A percentile compares a stretch with the other conserved stretches of the same genome.
These are phyloP conservation scores for Phytophthora sp. DNA, from an alignment of 352 stramenopile species.

Conservation along the genomic window DNA sequence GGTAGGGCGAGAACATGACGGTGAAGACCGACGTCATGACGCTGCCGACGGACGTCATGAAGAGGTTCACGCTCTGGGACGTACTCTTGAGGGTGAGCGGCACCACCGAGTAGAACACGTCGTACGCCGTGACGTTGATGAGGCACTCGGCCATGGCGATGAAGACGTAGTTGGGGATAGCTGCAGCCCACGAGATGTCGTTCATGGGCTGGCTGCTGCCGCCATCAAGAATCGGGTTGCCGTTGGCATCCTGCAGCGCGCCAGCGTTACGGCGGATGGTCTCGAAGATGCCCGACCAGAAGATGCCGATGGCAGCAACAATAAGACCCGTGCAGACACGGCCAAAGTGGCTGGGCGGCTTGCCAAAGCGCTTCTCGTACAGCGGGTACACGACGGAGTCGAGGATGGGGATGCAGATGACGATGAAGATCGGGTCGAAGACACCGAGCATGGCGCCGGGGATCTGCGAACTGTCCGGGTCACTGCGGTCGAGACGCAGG, in stretches of 20 bases:
- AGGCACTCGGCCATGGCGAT: constrained; percentile 60
- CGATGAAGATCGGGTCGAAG: constrained; percentile 51
- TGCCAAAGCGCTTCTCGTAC: constrained; percentile 35
- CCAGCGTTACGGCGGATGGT: constrained; percentile 52
- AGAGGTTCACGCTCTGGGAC: constrained; percentile 61
- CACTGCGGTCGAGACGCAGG: constrained; percentile 42
- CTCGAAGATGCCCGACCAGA: constrained; percentile 52
- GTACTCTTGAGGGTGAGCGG: constrained; percentile 61
- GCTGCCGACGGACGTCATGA: constrained; percentile 65
- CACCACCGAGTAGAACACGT: constrained; percentile 66
- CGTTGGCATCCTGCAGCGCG: constrained; percentile 35
- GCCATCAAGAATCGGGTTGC: constrained; percentile 38
- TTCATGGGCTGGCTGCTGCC: constrained; percentile 60
- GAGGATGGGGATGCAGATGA: constrained; percentile 42
- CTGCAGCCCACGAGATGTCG: constrained; percentile 53
- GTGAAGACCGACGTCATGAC: constrained; percentile 65
- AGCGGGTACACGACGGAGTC: constrained; percentile 45
- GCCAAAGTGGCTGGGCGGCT: constrained; percentile 34
- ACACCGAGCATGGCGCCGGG: constrained; percentile 54
- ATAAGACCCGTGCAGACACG: constrained; percentile 31
- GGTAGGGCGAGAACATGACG: constrained; percentile 66
- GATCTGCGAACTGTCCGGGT: constrained; percentile 47
- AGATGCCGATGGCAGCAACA: constrained; percentile 32
- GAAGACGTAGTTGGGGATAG: no score
- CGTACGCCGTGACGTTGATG: constrained; percentile 68